Conservation (phyloP, 768 basidiomycete genomes). For the Boletus barrowsii region DNA sequence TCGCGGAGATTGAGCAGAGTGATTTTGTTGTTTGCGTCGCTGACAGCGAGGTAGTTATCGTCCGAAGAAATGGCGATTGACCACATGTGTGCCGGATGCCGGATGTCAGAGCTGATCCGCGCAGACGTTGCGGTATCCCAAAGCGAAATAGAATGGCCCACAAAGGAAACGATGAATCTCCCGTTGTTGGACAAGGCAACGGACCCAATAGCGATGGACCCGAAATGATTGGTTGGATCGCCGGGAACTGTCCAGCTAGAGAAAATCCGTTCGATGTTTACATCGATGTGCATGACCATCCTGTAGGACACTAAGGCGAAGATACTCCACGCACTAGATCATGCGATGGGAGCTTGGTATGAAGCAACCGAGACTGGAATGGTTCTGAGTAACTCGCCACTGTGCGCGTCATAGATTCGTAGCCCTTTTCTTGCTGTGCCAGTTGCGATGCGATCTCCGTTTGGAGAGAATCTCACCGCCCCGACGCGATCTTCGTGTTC, state of each 20-base stretch:
- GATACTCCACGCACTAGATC: neutral
- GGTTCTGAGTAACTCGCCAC: neutral
- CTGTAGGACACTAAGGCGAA: neutral
- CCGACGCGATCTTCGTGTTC: neutral
- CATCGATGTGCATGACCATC: neutral
- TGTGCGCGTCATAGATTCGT: neutral
- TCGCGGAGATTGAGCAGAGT: neutral
- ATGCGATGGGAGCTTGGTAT: neutral
- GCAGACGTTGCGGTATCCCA: neutral
- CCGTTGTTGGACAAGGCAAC: neutral
- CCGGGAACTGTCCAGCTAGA: neutral
- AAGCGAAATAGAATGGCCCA: neutral
- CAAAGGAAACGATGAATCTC: neutral
- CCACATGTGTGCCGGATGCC: neutral
- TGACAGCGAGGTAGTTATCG: neutral
- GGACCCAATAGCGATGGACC: neutral
- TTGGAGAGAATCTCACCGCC: constrained; percentile 5
- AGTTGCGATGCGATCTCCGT: neutral
- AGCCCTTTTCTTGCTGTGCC: neutral
- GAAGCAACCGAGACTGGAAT: neutral
- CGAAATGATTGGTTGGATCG: neutral
- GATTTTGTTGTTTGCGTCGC: neutral
- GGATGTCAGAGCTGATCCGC: neutral
- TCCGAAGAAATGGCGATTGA: constrained; percentile 4
- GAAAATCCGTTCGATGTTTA: neutral